phyloP scores from a whole-genome alignment of 345 rosid genomes.

The Euphorbia pulcherrima region DNA sequence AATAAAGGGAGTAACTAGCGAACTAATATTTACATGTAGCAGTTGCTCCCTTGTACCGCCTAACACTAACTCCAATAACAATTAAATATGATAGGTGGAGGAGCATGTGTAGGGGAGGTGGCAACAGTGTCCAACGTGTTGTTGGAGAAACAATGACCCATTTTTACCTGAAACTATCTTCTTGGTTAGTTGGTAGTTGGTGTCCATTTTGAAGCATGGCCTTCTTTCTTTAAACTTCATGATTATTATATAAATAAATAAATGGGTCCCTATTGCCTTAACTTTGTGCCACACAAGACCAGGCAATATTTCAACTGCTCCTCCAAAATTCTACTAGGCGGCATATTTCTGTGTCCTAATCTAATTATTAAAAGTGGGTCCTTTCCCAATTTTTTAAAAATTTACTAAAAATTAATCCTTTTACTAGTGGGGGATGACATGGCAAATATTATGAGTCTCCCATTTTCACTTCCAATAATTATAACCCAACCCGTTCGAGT shows the following conservation, averaged over 20 bases:
- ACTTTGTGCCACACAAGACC: conserved; percentile 33
- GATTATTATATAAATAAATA: too few species aligned
- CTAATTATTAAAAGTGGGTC: background rate
- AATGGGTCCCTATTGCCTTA: conserved; percentile 30
- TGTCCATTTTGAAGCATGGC: too few species aligned
- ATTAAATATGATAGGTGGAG: too few species aligned
- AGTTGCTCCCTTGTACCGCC: too few species aligned
- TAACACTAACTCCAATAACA: too few species aligned
- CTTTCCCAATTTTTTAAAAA: too few species aligned
- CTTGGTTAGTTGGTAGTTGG: background rate
- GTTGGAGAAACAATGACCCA: background rate
- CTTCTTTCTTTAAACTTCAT: too few species aligned
- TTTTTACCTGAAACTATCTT: background rate
- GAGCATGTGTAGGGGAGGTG: background rate
- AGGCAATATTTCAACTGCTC: conserved; percentile 29
- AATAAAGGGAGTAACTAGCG: too few species aligned
- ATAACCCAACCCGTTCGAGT: conserved; percentile 21
- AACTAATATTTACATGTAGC: too few species aligned
- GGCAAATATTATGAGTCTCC: conserved; percentile 10
- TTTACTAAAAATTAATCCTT: background rate
- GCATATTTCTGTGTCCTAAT: background rate
- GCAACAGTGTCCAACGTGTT: background rate
- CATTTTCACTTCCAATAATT: conserved; percentile 13
- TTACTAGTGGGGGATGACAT: conserved; percentile 21
- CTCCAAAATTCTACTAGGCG: background rate